A percentile compares a stretch with the other conserved stretches of the same genome.
Evolutionary conservation across 1,284 basidiomycete genomes (phyloP).

Genomic region (Ganoderma sp.): DNA sequence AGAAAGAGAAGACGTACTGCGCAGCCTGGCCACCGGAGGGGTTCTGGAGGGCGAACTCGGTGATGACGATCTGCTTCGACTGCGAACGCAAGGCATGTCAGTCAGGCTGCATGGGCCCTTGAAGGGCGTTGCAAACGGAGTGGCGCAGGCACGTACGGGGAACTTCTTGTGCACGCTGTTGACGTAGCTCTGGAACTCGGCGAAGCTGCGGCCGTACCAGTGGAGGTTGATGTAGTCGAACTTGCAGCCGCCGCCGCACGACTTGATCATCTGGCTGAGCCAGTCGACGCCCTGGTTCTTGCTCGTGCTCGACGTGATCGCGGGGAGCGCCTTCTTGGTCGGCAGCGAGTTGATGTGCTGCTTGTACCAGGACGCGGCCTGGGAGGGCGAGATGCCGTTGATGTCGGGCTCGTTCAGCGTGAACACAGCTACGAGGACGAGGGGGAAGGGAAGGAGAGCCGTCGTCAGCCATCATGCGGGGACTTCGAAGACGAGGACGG

Average conservation of each 20-base stretch:
- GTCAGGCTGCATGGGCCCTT: no score
- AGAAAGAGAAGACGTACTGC: not conserved
- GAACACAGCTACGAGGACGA: not conserved
- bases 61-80: conserved; percentile 3
- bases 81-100: not conserved
- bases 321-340: conserved; percentile 9
- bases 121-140: not conserved
- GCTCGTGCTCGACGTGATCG: conserved; percentile 4
- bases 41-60: conserved; percentile 12
- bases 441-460: not conserved
- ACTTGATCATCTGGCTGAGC: conserved; percentile 7
- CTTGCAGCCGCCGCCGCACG: not conserved
- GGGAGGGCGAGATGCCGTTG: conserved; percentile 6
- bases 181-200: not conserved
- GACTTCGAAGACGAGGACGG: not conserved
- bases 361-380: conserved; percentile 10
- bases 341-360: conserved; percentile 9
- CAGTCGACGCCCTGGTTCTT: conserved; percentile 8
- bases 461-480: not conserved
- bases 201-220: conserved; percentile 5
- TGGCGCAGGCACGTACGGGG: not conserved
- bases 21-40: not conserved
- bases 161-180: not conserved
- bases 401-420: conserved; percentile 11
- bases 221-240: conserved; percentile 10